A percentile compares a stretch with the other conserved stretches of the same genome.
phyloP scores from a whole-genome alignment of 768 basidiomycete genomes.

The Stropharia rugosoannulata region DNA sequence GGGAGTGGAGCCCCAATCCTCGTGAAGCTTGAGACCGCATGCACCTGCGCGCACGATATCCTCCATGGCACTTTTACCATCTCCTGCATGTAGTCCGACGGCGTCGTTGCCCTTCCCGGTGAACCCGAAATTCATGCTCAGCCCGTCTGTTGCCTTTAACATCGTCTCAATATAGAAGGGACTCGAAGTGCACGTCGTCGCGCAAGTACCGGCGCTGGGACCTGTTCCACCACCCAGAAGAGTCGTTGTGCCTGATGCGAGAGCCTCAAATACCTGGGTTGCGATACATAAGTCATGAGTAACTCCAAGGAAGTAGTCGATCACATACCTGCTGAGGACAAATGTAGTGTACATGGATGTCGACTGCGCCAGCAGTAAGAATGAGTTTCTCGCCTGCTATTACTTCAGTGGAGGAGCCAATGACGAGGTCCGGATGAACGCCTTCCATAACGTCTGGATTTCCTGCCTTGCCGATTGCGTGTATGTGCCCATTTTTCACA shows the following conservation, averaged over 20 bases:
- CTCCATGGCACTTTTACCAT: constrained; percentile 49
- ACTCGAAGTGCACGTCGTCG: constrained; percentile 93
- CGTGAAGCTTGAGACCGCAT: constrained; percentile 90
- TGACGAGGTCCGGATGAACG: constrained; percentile 68
- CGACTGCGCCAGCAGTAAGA: constrained; percentile 90
- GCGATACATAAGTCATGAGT: too few species aligned
- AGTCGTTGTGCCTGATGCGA: constrained; percentile 84
- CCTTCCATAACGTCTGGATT: constrained; percentile 92
- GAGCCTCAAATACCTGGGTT: constrained; percentile 51
- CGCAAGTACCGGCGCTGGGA: constrained; percentile 84
- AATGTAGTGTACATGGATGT: constrained; percentile 93
- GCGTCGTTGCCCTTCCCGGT: constrained; percentile 98
- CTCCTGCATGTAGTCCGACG: constrained; percentile 36
- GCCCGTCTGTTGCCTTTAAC: constrained; percentile 86
- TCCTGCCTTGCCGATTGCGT: constrained; percentile 94
- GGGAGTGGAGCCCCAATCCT: constrained; percentile 96
- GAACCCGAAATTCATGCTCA: constrained; percentile 91
- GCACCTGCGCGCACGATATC: constrained; percentile 86
- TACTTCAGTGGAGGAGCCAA: constrained; percentile 92
- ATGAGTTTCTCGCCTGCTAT: constrained; percentile 96
- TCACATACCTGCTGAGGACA: constrained; percentile 80
- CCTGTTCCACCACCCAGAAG: constrained; percentile 97
- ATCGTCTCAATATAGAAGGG: constrained; percentile 88
- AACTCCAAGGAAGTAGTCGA: too few species aligned
- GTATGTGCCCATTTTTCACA: constrained; percentile 78